phyloP scores from a whole-genome alignment of 805 yeast genomes.

The Metschnikowia lachancei region DNA sequence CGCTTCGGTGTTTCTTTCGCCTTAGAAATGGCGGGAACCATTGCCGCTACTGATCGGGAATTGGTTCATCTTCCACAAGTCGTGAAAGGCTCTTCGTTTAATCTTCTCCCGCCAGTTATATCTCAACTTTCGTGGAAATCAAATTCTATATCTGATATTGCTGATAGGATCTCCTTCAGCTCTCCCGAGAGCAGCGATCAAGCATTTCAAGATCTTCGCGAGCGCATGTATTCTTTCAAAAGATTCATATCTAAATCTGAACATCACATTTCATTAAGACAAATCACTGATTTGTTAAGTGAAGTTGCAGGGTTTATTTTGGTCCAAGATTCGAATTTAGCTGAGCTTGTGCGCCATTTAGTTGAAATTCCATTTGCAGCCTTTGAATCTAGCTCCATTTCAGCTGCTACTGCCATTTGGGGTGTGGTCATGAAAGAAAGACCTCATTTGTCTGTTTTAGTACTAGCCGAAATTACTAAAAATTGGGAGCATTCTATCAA shows the following conservation, averaged over 20 bases:
- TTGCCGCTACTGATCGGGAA: slow-evolving; percentile 67
- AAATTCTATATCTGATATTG: slow-evolving; percentile 34
- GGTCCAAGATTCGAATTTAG: slow-evolving; percentile 37
- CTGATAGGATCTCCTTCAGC: slow-evolving; percentile 30
- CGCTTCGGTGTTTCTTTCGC: slow-evolving; percentile 90
- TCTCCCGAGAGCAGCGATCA: slow-evolving; percentile 27
- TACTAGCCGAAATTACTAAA: slow-evolving; percentile 66
- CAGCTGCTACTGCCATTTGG: slow-evolving; percentile 76
- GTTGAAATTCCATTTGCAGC: slow-evolving; percentile 69
- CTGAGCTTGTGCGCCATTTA: slow-evolving; percentile 48
- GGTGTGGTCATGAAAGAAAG: slow-evolving; percentile 68
- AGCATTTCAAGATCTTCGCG: slow-evolving; percentile 29
- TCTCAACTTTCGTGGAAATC: slow-evolving; percentile 76
- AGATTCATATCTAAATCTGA: slow-evolving; percentile 8
- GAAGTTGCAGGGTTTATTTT: slow-evolving; percentile 39
- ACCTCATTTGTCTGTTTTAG: slow-evolving; percentile 52
- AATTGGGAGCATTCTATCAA: slow-evolving; percentile 69
- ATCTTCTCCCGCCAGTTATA: slow-evolving; percentile 69
- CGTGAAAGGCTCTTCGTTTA: slow-evolving; percentile 37
- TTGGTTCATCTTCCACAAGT: slow-evolving; percentile 46
- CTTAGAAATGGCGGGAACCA: slow-evolving; percentile 76
- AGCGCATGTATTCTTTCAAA: slow-evolving; percentile 23
- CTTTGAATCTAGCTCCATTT: slow-evolving; percentile 59
- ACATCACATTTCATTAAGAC: slow-evolving; percentile 20
- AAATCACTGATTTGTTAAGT: slow-evolving; percentile 45